A percentile compares a stretch with the other conserved stretches of the same genome.
These are phyloP conservation scores for Debaryomyces sp. DNA, from an alignment of 1,139 yeast species.

Conservation along the genomic window DNA sequence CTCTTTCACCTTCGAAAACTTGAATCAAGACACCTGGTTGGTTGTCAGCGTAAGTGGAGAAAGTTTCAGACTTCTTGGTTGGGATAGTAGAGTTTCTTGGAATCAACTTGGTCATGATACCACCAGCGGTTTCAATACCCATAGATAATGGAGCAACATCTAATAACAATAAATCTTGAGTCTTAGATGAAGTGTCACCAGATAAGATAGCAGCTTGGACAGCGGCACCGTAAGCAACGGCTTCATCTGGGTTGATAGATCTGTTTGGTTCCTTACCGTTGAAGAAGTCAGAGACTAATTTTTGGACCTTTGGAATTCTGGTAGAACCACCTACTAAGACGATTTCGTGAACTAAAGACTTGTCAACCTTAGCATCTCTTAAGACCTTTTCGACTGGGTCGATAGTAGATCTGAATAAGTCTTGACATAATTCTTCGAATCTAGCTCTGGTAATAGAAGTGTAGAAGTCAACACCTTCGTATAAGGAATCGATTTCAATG, in stretches of 20 bases:
- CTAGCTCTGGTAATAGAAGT: conserved; percentile 97
- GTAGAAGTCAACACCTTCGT: conserved; percentile 96
- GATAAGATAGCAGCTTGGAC: conserved; percentile 92
- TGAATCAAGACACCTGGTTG: conserved; percentile 96
- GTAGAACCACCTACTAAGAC: conserved; percentile 99
- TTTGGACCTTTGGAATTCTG: conserved; percentile 98
- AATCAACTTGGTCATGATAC: conserved; percentile 96
- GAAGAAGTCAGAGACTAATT: conserved; percentile 95
- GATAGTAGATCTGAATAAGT: conserved; percentile 92
- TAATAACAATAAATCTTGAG: conserved; percentile 82
- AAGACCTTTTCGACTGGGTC: conserved; percentile 98
- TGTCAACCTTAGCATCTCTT: conserved; percentile 90
- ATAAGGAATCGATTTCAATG: conserved; percentile 94
- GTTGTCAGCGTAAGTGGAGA: conserved; percentile 96
- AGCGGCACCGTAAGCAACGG: conserved; percentile 98
- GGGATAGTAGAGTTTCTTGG: conserved; percentile 98
- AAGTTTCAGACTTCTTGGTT: conserved; percentile 93
- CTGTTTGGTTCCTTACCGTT: conserved; percentile 95
- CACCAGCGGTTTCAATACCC: conserved; percentile 98
- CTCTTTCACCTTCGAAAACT: conserved; percentile 97
- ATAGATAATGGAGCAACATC: conserved; percentile 93
- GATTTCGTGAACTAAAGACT: conserved; percentile 88
- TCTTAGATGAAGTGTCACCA: conserved; percentile 65
- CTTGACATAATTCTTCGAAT: conserved; percentile 97
- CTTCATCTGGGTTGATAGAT: conserved; percentile 98